Evolutionary conservation across 345 rosid genomes (phyloP).

Genomic region (Schrenkiella parvula): DNA sequence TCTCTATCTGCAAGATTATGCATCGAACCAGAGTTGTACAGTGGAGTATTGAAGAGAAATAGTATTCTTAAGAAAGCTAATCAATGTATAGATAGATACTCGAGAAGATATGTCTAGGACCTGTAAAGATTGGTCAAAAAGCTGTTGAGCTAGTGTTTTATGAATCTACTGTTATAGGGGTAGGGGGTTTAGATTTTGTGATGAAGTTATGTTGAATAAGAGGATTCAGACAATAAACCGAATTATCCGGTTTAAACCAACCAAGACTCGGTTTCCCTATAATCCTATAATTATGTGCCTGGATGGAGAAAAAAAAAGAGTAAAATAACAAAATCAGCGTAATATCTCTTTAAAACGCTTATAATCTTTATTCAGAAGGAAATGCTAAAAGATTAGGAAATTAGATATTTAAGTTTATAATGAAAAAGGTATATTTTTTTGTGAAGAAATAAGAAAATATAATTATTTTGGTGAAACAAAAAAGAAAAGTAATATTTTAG

Average conservation of each 20-base stretch:
- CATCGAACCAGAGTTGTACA: not conserved
- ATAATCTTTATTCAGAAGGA: not conserved
- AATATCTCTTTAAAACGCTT: not conserved
- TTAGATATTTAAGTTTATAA: too few relatives aligned
- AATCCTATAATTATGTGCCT: not conserved
- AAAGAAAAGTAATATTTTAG: too few relatives aligned
- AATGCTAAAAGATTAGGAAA: not conserved
- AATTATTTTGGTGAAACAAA: too few relatives aligned
- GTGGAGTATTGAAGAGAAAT: not conserved
- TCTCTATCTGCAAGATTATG: not conserved
- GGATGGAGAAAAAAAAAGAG: not conserved
- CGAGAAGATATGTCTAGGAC: conserved; percentile 59
- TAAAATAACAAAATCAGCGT: not conserved
- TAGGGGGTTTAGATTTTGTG: not conserved
- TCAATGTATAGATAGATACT: conserved; percentile 42
- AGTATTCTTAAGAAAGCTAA: not conserved
- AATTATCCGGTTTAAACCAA: not conserved
- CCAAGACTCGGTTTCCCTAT: not conserved
- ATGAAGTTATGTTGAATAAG: not conserved
- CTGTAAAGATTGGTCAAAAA: conserved; percentile 57
- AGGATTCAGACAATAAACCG: not conserved
- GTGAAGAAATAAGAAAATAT: too few relatives aligned
- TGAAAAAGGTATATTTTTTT: too few relatives aligned
- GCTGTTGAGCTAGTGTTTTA: conserved; percentile 21
- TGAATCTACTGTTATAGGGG: not conserved